Base-by-base conservation (phyloP, 1,284 basidiomycete species). In the Leccinum pachyderme region DNA sequence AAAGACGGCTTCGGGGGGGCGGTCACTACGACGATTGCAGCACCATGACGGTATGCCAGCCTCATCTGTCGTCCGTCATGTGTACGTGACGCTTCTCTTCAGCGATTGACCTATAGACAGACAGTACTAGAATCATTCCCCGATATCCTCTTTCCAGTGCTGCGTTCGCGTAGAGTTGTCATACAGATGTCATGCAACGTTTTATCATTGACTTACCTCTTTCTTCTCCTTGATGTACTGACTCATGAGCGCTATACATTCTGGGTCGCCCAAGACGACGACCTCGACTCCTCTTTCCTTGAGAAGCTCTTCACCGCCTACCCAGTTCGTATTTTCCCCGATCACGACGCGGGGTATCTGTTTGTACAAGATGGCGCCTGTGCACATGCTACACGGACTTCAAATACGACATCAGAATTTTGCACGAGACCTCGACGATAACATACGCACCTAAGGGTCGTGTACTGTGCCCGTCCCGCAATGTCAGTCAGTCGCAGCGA, bases 351-450 rank as follows among this genome's bases (percentile, higher is more conserved):
- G 76, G 5, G 79, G 81, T 28, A 85, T 83, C 51, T 77, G 77
- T 68, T 83, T 85, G 4, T 85, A 72, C 24, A 84, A 59, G 35
- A 82, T 80, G 1, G 84, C 80, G 11, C 82, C 83, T 2, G 81
- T 77, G 60, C 84, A 86, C 83, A 84, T 84, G 55, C 70, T 77
- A 58, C 84, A 85, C 2, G 84, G 84, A 53, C 80, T 82, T 7
- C 39, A 12, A 6, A 39, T 29, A 12, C 49, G 32, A n/a, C 3
- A 25, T 18, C 2, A 12, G 1, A 22, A 27, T 5, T 1, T 28
- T 28, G 32, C 2, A 8, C 32, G 9, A n/a, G 24, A 8, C 2
- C 43, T 24, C 13, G 32, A 25, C 11, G 47, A 48, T 13, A 9
- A 15, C 15, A 47, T 18, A 12, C 60, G 33, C 51, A 78, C 81